Evolutionary conservation across 1,284 basidiomycete species (phyloP).

Genomic region (Apiotrichum laibachii): DNA sequence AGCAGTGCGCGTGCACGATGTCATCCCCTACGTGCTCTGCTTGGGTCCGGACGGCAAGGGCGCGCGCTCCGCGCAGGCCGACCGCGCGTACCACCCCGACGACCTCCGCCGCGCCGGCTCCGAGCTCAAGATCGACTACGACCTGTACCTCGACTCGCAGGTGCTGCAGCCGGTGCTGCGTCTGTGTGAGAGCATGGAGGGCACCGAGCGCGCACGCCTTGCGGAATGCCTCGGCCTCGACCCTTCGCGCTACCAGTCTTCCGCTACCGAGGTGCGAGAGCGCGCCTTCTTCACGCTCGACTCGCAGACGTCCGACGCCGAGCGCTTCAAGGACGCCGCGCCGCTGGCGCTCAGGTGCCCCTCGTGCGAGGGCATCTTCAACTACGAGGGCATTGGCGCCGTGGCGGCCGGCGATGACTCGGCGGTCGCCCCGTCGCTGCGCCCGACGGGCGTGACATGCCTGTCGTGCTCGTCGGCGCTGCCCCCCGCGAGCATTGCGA

Average conservation of each 20-base stretch:
- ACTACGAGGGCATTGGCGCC: constrained; percentile 62
- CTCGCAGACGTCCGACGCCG: constrained; percentile 82
- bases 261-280: constrained; percentile 59
- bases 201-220: constrained; percentile 83
- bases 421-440: constrained; percentile 53
- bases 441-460: constrained; percentile 57
- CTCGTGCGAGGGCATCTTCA: constrained; percentile 62
- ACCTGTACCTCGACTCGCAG: constrained; percentile 88
- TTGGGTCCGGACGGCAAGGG: constrained; percentile 69
- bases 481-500: constrained; percentile 62
- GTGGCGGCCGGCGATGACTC: constrained; percentile 53
- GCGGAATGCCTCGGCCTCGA: constrained; percentile 97
- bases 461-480: constrained; percentile 61
- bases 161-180: constrained; percentile 92
- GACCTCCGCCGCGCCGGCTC: constrained; percentile 72
- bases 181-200: constrained; percentile 93
- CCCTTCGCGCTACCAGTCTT: constrained; percentile 67
- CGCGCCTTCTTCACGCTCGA: constrained; percentile 77
- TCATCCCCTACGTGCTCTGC: constrained; percentile 96
- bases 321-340: constrained; percentile 74
- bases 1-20: constrained; percentile 79
- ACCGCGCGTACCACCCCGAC: constrained; percentile 89
- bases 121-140: constrained; percentile 66
- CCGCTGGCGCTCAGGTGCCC: constrained; percentile 72
- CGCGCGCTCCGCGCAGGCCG: constrained; percentile 77